phyloP scores from a whole-genome alignment of 306 rosid species.

The Notholithocarpus densiflorus region DNA sequence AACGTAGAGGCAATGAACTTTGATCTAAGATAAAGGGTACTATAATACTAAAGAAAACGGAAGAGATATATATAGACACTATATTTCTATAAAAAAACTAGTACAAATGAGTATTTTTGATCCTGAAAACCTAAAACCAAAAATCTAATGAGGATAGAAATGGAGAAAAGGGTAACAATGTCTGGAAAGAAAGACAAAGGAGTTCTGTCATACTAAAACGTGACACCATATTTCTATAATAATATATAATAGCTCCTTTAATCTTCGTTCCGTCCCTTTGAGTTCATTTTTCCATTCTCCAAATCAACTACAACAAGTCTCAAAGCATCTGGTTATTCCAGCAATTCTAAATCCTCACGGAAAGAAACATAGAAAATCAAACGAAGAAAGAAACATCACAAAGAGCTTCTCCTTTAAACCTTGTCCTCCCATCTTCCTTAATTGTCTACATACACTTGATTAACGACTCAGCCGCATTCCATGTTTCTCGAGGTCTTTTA shows the following conservation, averaged over 20 bases:
- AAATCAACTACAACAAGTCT: neutral
- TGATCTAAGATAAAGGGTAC: neutral
- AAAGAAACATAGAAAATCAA: neutral
- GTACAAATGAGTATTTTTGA: neutral
- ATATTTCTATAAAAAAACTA: neutral
- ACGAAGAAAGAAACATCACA: neutral
- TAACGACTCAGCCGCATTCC: neutral
- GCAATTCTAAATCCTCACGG: neutral
- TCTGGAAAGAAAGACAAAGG: neutral
- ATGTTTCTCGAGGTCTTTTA: constrained; percentile 5
- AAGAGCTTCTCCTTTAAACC: neutral
- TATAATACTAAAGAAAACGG: neutral
- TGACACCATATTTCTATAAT: neutral
- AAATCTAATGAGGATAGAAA: neutral
- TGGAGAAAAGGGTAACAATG: neutral
- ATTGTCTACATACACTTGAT: neutral
- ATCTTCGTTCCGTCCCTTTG: neutral
- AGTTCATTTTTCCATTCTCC: neutral
- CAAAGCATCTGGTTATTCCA: neutral
- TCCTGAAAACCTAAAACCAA: neutral
- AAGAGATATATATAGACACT: neutral
- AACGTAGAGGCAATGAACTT: neutral
- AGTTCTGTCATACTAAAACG: neutral
- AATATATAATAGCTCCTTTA: neutral
- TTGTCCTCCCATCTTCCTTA: neutral